Evolutionary conservation across 345 rosid genomes (phyloP).

Genomic region (Populus euphratica): DNA sequence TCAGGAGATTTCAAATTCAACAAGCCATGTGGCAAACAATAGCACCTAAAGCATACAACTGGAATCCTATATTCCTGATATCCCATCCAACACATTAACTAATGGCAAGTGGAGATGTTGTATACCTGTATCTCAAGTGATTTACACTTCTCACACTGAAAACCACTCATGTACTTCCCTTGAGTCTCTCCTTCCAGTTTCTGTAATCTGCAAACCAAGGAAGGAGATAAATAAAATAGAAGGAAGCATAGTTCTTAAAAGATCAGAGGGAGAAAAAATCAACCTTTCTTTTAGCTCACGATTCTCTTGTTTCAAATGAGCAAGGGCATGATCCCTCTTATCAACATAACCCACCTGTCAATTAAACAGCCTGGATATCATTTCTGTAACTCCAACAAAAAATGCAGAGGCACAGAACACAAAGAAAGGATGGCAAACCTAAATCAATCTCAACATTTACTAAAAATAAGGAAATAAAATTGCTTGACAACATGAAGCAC

Average conservation of each 20-base stretch:
- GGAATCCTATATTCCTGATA: not conserved
- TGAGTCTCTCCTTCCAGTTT: slow-evolving; percentile 28
- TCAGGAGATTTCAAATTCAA: not conserved
- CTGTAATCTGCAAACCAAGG: slow-evolving; percentile 33
- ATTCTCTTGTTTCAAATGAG: slow-evolving; percentile 56
- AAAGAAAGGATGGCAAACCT: not conserved
- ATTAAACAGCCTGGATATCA: not conserved
- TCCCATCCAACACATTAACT: not conserved
- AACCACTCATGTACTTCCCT: slow-evolving; percentile 29
- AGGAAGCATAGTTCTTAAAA: not conserved
- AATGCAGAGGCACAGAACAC: not conserved
- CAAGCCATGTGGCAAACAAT: not conserved
- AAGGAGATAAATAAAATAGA: not conserved
- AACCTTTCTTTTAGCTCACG: slow-evolving; percentile 55
- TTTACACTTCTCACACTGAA: slow-evolving; percentile 44
- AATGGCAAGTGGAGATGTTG: not conserved
- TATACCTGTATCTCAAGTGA: slow-evolving; percentile 56
- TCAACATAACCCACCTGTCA: slow-evolving; percentile 30
- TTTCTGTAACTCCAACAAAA: not conserved
- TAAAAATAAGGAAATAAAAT: not conserved
- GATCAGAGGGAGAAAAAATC: slow-evolving; percentile 6
- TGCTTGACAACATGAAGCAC: not conserved
- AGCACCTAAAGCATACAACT: not conserved
- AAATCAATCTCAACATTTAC: not conserved
- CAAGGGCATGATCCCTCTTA: slow-evolving; percentile 18